Conservation (phyloP, 2,329 filamentous ascomycete species). For the Microsporum audouinii region DNA sequence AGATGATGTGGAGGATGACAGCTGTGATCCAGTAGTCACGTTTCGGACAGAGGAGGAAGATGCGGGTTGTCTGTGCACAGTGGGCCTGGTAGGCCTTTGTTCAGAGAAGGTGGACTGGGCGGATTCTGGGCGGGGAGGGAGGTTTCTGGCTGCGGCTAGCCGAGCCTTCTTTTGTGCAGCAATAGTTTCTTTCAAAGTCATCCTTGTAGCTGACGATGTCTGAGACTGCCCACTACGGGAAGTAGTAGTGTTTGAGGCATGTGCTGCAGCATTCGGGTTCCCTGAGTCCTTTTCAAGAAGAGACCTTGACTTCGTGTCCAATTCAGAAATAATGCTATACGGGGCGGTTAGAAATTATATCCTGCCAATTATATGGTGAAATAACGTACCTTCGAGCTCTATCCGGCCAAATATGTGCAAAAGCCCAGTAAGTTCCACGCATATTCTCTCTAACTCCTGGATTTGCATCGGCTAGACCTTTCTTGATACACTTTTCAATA, state of each 20-base stretch:
- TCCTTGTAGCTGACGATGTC: constrained; percentile 40
- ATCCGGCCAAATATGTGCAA: constrained; percentile 63
- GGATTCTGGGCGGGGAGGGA: constrained; percentile 46
- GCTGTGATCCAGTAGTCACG: constrained; percentile 26
- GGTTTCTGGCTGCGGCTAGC: constrained; percentile 29
- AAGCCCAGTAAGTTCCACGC: constrained; percentile 77
- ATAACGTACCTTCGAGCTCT: constrained; percentile 55
- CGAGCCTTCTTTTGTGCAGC: constrained; percentile 62
- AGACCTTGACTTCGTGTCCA: constrained; percentile 68
- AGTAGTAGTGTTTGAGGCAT: not conserved
- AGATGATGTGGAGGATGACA: constrained; percentile 20
- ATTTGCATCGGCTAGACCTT: constrained; percentile 79
- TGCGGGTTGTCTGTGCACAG: constrained; percentile 21
- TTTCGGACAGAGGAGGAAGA: constrained; percentile 25
- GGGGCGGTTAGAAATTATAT: not conserved
- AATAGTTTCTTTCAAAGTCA: constrained; percentile 69
- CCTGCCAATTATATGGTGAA: too few relatives aligned
- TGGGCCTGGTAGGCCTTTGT: constrained; percentile 30
- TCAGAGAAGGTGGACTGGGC: constrained; percentile 44
- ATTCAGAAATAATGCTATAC: constrained; percentile 59
- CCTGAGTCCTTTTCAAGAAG: constrained; percentile 70
- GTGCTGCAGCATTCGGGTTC: constrained; percentile 46
- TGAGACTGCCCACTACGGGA: constrained; percentile 6
- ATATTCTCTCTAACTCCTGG: constrained; percentile 79
- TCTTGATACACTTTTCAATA: constrained; percentile 79